phyloP scores from a whole-genome alignment of 805 yeast genomes.

The Jamesozyma piceae region DNA sequence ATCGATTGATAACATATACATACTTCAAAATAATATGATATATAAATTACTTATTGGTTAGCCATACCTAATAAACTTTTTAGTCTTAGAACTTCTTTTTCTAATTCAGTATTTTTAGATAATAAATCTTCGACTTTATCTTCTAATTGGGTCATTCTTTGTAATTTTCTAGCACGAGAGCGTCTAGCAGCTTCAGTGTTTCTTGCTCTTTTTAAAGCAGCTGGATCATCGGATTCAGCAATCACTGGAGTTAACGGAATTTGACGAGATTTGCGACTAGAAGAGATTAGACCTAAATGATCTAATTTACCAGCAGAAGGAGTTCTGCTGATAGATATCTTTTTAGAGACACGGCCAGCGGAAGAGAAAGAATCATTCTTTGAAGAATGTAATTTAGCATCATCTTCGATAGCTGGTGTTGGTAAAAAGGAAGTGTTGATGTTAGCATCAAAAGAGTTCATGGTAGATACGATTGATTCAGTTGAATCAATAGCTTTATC shows the following conservation, averaged over 20 bases:
- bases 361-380: slow-evolving; percentile 8
- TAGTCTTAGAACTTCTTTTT: slow-evolving; percentile 55
- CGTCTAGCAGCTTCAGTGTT: slow-evolving; percentile 95
- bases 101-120: slow-evolving; percentile 48
- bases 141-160: slow-evolving; percentile 78
- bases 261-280: slow-evolving; percentile 68
- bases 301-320: slow-evolving; percentile 37
- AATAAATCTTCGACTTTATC: slow-evolving; percentile 59
- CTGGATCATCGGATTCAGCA: slow-evolving; percentile 51
- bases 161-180: slow-evolving; percentile 87
- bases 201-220: slow-evolving; percentile 80
- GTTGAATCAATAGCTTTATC: slow-evolving; percentile 15
- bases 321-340: slow-evolving; percentile 4
- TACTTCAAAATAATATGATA: neutral
- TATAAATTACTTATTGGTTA: neutral
- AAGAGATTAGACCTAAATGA: slow-evolving; percentile 64
- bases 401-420: slow-evolving; percentile 26
- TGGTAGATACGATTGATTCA: slow-evolving; percentile 3
- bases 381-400: slow-evolving; percentile 10
- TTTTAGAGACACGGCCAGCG: slow-evolving; percentile 16
- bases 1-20: neutral
- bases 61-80: slow-evolving; percentile 31
- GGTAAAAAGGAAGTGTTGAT: slow-evolving; percentile 21
- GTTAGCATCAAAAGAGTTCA: slow-evolving; percentile 4
- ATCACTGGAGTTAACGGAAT: slow-evolving; percentile 65